Conservation (phyloP, 2,329 filamentous ascomycete species). For the Colletotrichum tanaceti region DNA sequence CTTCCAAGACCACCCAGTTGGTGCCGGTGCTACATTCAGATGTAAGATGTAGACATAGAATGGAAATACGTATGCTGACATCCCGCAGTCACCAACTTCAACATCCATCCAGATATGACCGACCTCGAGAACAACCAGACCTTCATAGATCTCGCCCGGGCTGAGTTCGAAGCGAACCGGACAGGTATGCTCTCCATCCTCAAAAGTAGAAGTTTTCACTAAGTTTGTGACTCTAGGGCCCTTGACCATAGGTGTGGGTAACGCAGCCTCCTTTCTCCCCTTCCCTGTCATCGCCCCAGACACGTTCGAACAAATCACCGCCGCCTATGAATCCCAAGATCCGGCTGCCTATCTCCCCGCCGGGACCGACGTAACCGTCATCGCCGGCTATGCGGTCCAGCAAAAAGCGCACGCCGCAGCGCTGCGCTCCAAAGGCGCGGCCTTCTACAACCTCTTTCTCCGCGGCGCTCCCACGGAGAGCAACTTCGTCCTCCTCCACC, state of each 20-base stretch:
- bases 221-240: constrained; percentile 31
- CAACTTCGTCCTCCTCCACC: constrained; percentile 40
- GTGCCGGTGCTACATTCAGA: constrained; percentile 37
- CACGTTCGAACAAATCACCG: constrained; percentile 40
- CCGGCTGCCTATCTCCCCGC: constrained; percentile 40
- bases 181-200: constrained; percentile 23
- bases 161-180: constrained; percentile 37
- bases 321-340: constrained; percentile 39
- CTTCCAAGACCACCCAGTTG: constrained; percentile 52
- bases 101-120: constrained; percentile 40
- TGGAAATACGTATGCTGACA: neutral
- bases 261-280: constrained; percentile 42
- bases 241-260: constrained; percentile 40
- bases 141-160: constrained; percentile 33
- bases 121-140: constrained; percentile 38
- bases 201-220: neutral
- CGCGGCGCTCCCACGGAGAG: constrained; percentile 7
- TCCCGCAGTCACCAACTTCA: constrained; percentile 40
- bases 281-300: constrained; percentile 42
- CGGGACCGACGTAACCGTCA: constrained; percentile 39
- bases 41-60: constrained; percentile 22
- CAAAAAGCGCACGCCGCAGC: constrained; percentile 45
- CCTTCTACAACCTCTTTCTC: constrained; percentile 14
- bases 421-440: constrained; percentile 41
- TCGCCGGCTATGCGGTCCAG: constrained; percentile 54